Base-by-base conservation (phyloP, 2,329 filamentous ascomycete genomes). In the Paecilomyces sp. region DNA sequence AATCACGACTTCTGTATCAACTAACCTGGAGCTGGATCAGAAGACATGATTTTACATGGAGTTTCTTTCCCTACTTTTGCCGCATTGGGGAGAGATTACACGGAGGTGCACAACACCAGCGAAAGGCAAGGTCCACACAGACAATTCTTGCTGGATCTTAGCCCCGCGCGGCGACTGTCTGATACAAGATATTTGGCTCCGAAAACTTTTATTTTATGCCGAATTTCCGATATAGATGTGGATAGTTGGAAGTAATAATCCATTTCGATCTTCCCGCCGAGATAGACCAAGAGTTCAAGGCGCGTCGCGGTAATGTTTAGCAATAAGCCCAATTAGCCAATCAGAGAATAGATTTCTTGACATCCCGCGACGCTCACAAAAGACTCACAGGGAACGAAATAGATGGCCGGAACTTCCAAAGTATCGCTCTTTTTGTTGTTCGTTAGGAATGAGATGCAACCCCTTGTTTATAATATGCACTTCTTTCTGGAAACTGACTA, bases 1-100 rank as follows among this genome's bases (percentile, higher is more conserved):
- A 11, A 30, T 22, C n/a, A 9, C n/a, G n/a, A 18, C 18, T 5
- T 30, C n/a, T 12, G 22, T 25, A 25, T 50, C n/a, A 53, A 62
- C 63, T 56, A 57, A 67, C 66, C 64, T 65, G 41, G 58, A 28
- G 61, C 63, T 12, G 50, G 22, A 31, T 62, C 62, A 4, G 63
- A 66, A 3, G 63, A 67, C 67, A 68, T 68, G 22, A n/a, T 56
- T 56, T 36, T 55, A 47, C 41, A 9, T 47, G 41, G 8, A 18
- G n/a, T n/a, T 1, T 18, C 18, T 15, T 47, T 3, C 11, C 3
- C 41, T 47, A n/a, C 6, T 2, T 47, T 4, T 47, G n/a, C 5
- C 41, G 18, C 41, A 18, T 18, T 47, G 41, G 18, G 31, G 31
- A 33, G 6, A 7, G 7, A 18, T 8, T 47, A 47, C 41, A 47